Base-by-base conservation (phyloP, 495 filamentous ascomycete species). In the Lepidopterella palustris region DNA sequence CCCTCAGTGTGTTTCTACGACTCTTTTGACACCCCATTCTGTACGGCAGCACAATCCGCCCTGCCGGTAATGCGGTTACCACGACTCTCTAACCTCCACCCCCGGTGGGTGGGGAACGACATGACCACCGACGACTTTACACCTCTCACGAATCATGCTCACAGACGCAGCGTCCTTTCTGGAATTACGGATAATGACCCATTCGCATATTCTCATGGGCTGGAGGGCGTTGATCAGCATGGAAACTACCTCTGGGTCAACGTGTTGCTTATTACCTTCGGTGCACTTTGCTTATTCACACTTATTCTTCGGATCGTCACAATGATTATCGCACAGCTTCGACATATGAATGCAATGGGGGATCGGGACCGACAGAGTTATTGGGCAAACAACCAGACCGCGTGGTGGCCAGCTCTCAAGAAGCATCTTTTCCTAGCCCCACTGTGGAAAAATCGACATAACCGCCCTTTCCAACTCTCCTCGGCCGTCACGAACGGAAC, bases 401-500 rank as follows among this genome's bases (percentile, higher is more conserved):
- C 69, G 71, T 77, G 49, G 77, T 87, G 80, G 85, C 82, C 79
- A 69, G 80, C 76, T 71, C 61, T 95, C 53, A 96, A 97, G 79
- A 87, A 85, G 60, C 80, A 93, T 64, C 48, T 97, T 2, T 73
- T 93, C 0, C 92, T 92, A 66, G 82, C 93, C 4, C 93, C 93
- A 20, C 72, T 97, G 23, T 84, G 87, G 63, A 80, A 78, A 26
- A 90, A 92, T 66, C 79, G 92, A 64, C 93, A 97, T 71, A 96
- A 97, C 65, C 79, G 86, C 27, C 89, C 95, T 70, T 79, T 97
- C 61, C 87, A 89, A 68, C 74, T 98, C n/a, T 90, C 87, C 28
- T 79, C 80, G 9, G 90, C 89, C n/a, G 61, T 97, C 68, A 90
- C 87, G 63, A 84, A 96, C 51, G 93, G 93, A 42, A 96, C 92